These are phyloP conservation scores for Dactylonectria estremocensis DNA, from an alignment of 2,329 filamentous ascomycete genomes.

Conservation along the genomic window DNA sequence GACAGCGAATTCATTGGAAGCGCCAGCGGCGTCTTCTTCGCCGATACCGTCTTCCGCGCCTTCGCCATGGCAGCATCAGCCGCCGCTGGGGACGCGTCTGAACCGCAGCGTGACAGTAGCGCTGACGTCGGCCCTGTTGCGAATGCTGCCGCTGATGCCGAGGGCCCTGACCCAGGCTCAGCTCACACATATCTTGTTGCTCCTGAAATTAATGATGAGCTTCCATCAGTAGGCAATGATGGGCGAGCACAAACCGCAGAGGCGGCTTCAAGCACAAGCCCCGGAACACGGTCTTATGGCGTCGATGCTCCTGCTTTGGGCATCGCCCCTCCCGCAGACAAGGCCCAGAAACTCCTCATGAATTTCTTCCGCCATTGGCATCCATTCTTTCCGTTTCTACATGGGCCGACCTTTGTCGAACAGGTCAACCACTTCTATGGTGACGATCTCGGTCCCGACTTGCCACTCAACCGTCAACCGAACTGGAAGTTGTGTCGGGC, in stretches of 20 bases:
- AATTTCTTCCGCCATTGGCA: slow-evolving; percentile 67
- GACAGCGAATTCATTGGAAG: slow-evolving; percentile 68
- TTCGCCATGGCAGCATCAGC: slow-evolving; percentile 53
- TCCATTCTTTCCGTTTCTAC: slow-evolving; percentile 66
- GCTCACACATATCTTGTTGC: slow-evolving; percentile 37
- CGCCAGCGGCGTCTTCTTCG: slow-evolving; percentile 67
- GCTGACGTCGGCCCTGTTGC: not conserved
- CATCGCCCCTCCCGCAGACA: slow-evolving; percentile 46
- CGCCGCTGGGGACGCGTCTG: not conserved
- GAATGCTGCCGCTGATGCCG: not conserved
- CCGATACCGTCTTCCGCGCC: slow-evolving; percentile 67
- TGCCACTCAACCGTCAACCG: slow-evolving; percentile 30
- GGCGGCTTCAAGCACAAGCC: not conserved
- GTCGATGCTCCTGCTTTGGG: slow-evolving; percentile 38
- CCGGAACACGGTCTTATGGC: slow-evolving; percentile 14
- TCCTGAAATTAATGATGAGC: slow-evolving; percentile 11
- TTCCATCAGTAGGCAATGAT: not conserved
- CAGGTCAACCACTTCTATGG: slow-evolving; percentile 60
- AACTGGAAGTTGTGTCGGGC: slow-evolving; percentile 49
- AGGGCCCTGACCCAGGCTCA: slow-evolving; percentile 31
- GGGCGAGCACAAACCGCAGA: not conserved
- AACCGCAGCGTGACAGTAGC: not conserved
- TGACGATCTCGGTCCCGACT: not conserved
- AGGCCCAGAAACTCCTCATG: slow-evolving; percentile 60
- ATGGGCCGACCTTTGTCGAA: slow-evolving; percentile 64